Evolutionary conservation across 805 yeast species (phyloP).

Genomic region (Candida ipomoeae): DNA sequence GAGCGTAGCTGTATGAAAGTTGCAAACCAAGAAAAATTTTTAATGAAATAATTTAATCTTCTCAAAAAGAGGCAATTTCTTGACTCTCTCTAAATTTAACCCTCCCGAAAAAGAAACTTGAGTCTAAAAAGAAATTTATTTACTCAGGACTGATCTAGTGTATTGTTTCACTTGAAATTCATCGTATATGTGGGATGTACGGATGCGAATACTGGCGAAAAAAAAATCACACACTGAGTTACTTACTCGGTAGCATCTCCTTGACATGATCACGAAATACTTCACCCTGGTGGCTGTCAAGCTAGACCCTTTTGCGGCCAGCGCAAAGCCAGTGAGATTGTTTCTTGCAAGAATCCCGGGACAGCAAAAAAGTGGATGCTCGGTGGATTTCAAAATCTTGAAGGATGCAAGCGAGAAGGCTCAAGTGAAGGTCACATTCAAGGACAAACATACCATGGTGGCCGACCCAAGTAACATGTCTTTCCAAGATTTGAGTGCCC

Average conservation of each 20-base stretch:
- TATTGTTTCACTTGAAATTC: not conserved
- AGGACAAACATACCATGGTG: constrained; percentile 69
- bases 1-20: too few species aligned
- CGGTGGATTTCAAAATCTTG: constrained; percentile 59
- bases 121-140: too few species aligned
- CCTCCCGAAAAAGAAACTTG: too few species aligned
- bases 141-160: too few species aligned
- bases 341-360: constrained; percentile 82
- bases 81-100: too few species aligned
- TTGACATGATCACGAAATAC: constrained; percentile 80
- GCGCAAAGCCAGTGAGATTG: constrained; percentile 72
- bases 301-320: constrained; percentile 71
- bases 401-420: constrained; percentile 44
- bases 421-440: constrained; percentile 66
- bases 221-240: not conserved
- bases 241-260: not conserved
- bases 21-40: too few species aligned
- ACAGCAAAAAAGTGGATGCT: constrained; percentile 54
- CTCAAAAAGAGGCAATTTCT: too few species aligned
- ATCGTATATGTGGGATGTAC: not conserved
- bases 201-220: not conserved
- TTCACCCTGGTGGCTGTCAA: constrained; percentile 71
- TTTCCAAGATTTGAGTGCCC: constrained; percentile 59
- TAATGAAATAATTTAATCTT: too few species aligned
- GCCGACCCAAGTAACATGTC: constrained; percentile 58